phyloP scores from a whole-genome alignment of 2,329 filamentous ascomycete species.

The Botrytis hyacinthi region DNA sequence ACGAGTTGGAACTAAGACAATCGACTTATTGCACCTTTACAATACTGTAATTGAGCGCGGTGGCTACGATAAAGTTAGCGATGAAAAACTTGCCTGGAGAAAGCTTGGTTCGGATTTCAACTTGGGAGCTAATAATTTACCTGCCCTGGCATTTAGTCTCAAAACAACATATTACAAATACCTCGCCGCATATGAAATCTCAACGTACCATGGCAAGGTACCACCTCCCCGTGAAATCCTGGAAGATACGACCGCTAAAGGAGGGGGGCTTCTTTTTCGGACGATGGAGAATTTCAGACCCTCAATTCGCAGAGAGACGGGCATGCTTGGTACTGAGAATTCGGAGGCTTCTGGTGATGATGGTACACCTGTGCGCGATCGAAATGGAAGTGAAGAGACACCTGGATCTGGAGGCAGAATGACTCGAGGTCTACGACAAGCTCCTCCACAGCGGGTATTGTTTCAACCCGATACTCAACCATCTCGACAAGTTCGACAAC shows the following conservation, averaged over 20 bases:
- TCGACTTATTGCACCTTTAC: constrained; percentile 78
- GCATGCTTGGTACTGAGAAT: constrained; percentile 51
- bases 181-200: constrained; percentile 83
- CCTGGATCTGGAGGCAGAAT: constrained; percentile 55
- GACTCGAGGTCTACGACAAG: constrained; percentile 69
- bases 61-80: constrained; percentile 81
- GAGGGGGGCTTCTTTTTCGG: constrained; percentile 73
- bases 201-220: constrained; percentile 71
- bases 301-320: constrained; percentile 44
- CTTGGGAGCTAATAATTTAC: constrained; percentile 69
- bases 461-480: constrained; percentile 78
- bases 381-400: constrained; percentile 48
- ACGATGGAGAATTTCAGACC: constrained; percentile 72
- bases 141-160: constrained; percentile 80
- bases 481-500: constrained; percentile 61
- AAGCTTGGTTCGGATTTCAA: constrained; percentile 72
- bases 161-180: constrained; percentile 91
- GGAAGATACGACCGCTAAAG: constrained; percentile 74
- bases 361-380: constrained; percentile 56
- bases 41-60: constrained; percentile 72
- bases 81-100: constrained; percentile 83
- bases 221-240: constrained; percentile 86
- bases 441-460: constrained; percentile 79
- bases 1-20: constrained; percentile 71
- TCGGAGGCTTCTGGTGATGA: constrained; percentile 60